Evolutionary conservation across 148 eudicot species (phyloP).

Genomic region (Tetragonia tetragonoides): DNA sequence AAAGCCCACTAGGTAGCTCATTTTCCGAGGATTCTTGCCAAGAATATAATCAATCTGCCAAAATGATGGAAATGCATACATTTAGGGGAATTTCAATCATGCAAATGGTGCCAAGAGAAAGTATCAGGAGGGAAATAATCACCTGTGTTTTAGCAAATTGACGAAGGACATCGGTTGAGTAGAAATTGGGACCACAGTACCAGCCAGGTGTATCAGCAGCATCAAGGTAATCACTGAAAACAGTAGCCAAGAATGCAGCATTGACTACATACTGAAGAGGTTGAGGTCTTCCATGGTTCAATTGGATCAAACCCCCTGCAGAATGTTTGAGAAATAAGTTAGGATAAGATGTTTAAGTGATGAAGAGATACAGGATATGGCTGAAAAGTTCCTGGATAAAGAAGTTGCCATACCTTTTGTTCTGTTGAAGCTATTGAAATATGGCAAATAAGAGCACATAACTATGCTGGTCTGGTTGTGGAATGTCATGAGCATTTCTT

Average conservation of each 20-base stretch:
- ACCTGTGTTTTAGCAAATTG: slow-evolving; percentile 84
- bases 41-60: slow-evolving; percentile 79
- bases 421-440: slow-evolving; percentile 70
- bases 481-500: slow-evolving; percentile 66
- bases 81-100: neutral
- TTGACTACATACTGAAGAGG: slow-evolving; percentile 92
- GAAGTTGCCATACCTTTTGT: slow-evolving; percentile 56
- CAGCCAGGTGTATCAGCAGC: slow-evolving; percentile 91
- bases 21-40: slow-evolving; percentile 78
- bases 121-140: slow-evolving; percentile 2
- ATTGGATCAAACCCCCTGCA: slow-evolving; percentile 80
- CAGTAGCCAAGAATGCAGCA: slow-evolving; percentile 87
- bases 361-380: neutral
- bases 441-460: slow-evolving; percentile 89
- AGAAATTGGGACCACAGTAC: slow-evolving; percentile 87
- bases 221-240: slow-evolving; percentile 79
- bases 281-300: slow-evolving; percentile 89
- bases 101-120: neutral
- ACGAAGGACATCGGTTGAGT: slow-evolving; percentile 56
- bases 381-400: neutral
- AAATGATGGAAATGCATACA: neutral
- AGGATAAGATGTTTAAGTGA: neutral
- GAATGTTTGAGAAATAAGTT: slow-evolving; percentile 6
- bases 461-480: slow-evolving; percentile 80
- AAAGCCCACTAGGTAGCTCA: slow-evolving; percentile 88